phyloP scores from a whole-genome alignment of 164 flowering plant genomes.

The Cinnamomum micranthum region DNA sequence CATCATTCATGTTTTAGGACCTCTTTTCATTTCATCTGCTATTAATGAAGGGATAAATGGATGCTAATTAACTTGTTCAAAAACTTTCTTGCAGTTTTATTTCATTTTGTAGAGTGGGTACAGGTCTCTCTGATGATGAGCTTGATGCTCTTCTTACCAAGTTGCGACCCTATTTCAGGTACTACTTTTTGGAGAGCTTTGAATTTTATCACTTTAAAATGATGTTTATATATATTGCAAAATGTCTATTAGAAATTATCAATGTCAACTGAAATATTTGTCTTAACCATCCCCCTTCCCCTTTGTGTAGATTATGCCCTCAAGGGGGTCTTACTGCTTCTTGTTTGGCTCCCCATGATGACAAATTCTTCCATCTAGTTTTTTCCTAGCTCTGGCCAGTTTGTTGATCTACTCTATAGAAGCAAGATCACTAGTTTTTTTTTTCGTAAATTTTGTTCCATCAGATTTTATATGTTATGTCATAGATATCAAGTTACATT shows the following conservation, averaged over 20 bases:
- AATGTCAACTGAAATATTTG: no score
- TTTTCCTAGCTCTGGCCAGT: background rate
- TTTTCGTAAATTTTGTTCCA: background rate
- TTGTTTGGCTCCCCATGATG: background rate
- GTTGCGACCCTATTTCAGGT: slow-evolving; percentile 91
- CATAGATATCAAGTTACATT: background rate
- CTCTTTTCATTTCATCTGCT: no score
- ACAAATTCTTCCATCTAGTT: background rate
- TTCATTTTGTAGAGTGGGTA: slow-evolving; percentile 94
- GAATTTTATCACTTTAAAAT: background rate
- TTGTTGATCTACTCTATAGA: background rate
- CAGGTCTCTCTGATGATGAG: slow-evolving; percentile 94
- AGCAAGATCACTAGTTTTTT: background rate
- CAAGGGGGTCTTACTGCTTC: no score
- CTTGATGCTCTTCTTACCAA: slow-evolving; percentile 72
- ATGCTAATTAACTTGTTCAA: no score
- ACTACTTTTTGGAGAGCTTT: background rate
- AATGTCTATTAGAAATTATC: no score
- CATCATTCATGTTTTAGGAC: no score
- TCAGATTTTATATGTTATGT: background rate
- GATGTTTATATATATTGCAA: no score
- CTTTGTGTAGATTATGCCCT: no score
- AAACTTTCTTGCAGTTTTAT: slow-evolving; percentile 56
- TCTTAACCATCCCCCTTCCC: no score
- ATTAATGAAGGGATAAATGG: no score